Base-by-base conservation (phyloP, 768 basidiomycete genomes). In the Trametes sanguinea region DNA sequence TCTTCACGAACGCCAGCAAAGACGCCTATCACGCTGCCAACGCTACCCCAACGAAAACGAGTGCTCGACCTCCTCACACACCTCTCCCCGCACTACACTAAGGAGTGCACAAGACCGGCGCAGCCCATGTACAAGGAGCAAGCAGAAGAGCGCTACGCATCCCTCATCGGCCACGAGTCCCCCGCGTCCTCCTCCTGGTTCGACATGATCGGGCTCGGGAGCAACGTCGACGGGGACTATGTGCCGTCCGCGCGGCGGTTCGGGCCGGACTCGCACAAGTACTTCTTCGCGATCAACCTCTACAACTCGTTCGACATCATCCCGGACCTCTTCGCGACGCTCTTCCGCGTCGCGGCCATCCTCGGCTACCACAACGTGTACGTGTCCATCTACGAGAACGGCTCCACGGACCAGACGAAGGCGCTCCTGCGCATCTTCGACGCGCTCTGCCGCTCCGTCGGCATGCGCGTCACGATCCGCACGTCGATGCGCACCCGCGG, bases 291-390 rank as follows among this genome's bases (percentile, higher is more conserved):
- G 62, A 98, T 99, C 83, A 99, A 99, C 77, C 81, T 98, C 61
- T 98, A 98, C 83, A 99, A 99, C 81, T 98, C 95, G 11, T 99
- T 98, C 85, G 95, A 97, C 77, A 79, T 98, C 73, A 95, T 98
- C 67, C 95, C 97, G 16, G 97, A 99, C 76, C 83, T 98, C 39
- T 98, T 98, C 74, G 88, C 94, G 35, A 95, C 95, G 22, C 88
- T 99, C 68, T 99, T 99, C 81, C 87, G 95, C 59, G 88, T 95
- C 42, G 88, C 94, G 0, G 83, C 92, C 42, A 85, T 99, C 65
- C 81, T 99, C 35, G 97, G 97, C 5, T 98, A 93, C 77, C 94
- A 97, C 75, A 99, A 99, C 73, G 94, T 98, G 70, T 98, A 88
- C 72, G 94, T 98, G 51, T 96, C 95, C 53, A 97, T 98, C 67